Percentiles rank a stretch among this genome's conserved stretches.
These are phyloP conservation scores for Scedosporium boydii DNA, from an alignment of 2,329 filamentous ascomycete genomes.

Conservation along the genomic window DNA sequence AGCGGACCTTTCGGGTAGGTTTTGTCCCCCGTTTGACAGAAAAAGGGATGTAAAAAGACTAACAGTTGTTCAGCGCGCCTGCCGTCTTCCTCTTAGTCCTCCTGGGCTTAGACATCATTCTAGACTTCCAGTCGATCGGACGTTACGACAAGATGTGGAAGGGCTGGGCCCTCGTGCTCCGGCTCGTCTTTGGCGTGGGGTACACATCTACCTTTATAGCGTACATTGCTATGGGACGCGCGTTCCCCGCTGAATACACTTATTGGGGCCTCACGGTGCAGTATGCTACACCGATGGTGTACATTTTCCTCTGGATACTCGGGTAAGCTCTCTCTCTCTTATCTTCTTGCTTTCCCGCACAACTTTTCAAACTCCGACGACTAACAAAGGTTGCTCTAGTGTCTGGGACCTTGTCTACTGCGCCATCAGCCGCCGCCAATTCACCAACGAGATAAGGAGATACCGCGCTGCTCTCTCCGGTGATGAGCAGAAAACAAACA, in stretches of 20 bases:
- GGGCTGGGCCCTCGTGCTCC: conserved; percentile 20
- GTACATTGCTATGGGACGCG: conserved; percentile 23
- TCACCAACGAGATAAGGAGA: conserved; percentile 1
- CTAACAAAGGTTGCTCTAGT: conserved; percentile 3
- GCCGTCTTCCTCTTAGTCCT: conserved; percentile 21
- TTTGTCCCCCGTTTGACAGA: background rate
- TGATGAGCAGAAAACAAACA: background rate
- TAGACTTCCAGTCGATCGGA: conserved; percentile 25
- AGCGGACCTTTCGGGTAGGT: conserved; percentile 7
- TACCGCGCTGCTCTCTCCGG: conserved; percentile 1
- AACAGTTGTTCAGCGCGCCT: conserved; percentile 13
- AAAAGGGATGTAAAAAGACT: background rate
- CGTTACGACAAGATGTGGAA: conserved; percentile 20
- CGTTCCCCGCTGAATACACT: conserved; percentile 24
- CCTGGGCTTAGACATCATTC: conserved; percentile 22
- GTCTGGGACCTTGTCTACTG: conserved; percentile 10
- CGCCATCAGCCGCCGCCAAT: conserved; percentile 8
- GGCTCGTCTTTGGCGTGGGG: conserved; percentile 19
- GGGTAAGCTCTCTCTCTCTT: conserved; percentile 19
- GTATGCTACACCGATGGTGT: conserved; percentile 21
- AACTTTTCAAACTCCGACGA: background rate
- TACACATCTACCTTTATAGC: conserved; percentile 26
- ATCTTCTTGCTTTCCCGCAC: background rate
- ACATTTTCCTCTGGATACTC: conserved; percentile 26
- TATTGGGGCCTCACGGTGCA: conserved; percentile 25